Conservation (phyloP, 306 rosid species). For the Argentina anserina region DNA sequence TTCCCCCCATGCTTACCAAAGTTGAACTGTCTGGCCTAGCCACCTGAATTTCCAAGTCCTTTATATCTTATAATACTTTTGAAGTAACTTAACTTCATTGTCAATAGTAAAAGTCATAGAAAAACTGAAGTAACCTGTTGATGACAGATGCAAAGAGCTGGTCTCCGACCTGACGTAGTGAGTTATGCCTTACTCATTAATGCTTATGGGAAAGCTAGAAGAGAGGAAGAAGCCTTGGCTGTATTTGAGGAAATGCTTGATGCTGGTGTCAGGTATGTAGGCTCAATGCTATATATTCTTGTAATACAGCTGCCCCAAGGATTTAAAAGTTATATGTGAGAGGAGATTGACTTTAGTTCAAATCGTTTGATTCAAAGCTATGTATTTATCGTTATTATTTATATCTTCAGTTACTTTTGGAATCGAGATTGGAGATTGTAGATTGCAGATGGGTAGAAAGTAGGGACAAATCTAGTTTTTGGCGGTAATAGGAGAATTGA, state of each 20-base stretch:
- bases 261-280: constrained; percentile 83
- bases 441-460: background rate
- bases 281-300: background rate
- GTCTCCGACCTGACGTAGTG: constrained; percentile 80
- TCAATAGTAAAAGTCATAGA: constrained; percentile 28
- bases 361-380: background rate
- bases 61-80: background rate
- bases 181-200: constrained; percentile 81
- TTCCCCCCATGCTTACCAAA: background rate
- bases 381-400: background rate
- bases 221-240: constrained; percentile 96
- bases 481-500: background rate
- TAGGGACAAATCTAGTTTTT: background rate
- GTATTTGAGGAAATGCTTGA: constrained; percentile 98
- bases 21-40: background rate
- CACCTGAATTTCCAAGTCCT: background rate
- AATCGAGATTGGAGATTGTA: background rate
- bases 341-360: background rate
- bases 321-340: background rate
- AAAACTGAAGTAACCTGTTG: constrained; percentile 46
- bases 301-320: too few relatives aligned
- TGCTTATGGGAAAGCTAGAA: constrained; percentile 96
- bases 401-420: background rate
- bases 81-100: background rate
- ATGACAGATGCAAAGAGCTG: constrained; percentile 96